These are phyloP conservation scores for Scleroderma citrinum DNA, from an alignment of 768 basidiomycete genomes.

Conservation along the genomic window DNA sequence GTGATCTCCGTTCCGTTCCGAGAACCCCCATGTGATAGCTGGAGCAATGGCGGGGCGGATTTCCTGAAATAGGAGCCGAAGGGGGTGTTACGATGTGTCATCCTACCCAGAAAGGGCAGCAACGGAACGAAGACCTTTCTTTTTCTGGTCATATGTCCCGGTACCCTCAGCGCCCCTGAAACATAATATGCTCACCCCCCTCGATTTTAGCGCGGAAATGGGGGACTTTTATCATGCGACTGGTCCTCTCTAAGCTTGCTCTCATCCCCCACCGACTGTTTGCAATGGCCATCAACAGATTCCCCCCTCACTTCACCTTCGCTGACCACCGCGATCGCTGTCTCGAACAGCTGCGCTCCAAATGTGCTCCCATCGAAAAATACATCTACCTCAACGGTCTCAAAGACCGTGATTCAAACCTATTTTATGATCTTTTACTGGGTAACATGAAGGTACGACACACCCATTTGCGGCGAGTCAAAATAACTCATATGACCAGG, in stretches of 20 bases:
- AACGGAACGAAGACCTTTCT: background rate
- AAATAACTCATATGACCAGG: slow-evolving; percentile 19
- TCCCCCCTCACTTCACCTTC: slow-evolving; percentile 44
- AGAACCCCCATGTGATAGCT: background rate
- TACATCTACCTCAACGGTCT: slow-evolving; percentile 66
- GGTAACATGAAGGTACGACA: slow-evolving; percentile 51
- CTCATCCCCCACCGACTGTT: slow-evolving; percentile 3
- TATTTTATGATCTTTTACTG: slow-evolving; percentile 62
- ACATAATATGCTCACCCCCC: background rate
- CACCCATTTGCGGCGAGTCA: background rate
- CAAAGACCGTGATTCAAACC: slow-evolving; percentile 52
- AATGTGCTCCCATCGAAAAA: slow-evolving; percentile 52
- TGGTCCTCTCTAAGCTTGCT: no score
- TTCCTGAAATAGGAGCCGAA: background rate
- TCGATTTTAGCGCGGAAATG: background rate
- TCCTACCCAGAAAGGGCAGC: background rate
- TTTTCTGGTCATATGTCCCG: background rate
- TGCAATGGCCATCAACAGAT: slow-evolving; percentile 25
- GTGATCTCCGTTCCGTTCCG: slow-evolving; percentile 1
- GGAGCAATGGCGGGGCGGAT: background rate
- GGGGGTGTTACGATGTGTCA: background rate
- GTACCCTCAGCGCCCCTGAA: background rate
- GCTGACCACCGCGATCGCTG: slow-evolving; percentile 53
- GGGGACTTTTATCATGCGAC: background rate
- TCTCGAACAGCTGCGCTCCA: slow-evolving; percentile 53